phyloP scores from a whole-genome alignment of 1,139 yeast genomes.

The Suhomyces choctaworum region DNA sequence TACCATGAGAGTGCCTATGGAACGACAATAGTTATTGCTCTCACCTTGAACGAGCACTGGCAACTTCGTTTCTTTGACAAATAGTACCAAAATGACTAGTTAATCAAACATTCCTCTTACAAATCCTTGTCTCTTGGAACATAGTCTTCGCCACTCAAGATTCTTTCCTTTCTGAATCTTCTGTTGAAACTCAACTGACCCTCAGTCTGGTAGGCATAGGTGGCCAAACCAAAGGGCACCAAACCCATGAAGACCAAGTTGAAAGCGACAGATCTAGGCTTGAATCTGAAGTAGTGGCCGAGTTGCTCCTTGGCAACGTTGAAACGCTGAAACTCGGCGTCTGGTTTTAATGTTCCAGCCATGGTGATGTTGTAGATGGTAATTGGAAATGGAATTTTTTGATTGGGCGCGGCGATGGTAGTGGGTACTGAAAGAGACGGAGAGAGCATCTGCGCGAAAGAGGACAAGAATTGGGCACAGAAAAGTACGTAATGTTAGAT shows the following conservation, averaged over 20 bases:
- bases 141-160: conserved; percentile 41
- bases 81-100: too few species aligned
- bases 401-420: conserved; percentile 9
- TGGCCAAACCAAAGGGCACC: conserved; percentile 39
- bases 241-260: conserved; percentile 40
- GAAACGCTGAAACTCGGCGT: conserved; percentile 45
- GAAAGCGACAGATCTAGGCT: conserved; percentile 40
- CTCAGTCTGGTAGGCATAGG: conserved; percentile 40
- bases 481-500: too few species aligned
- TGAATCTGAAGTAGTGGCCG: conserved; percentile 49
- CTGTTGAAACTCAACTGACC: conserved; percentile 38
- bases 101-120: too few species aligned
- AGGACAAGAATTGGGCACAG: neutral
- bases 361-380: conserved; percentile 18
- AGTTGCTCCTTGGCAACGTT: conserved; percentile 44
- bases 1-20: too few species aligned
- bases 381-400: conserved; percentile 8
- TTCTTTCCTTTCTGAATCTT: conserved; percentile 37
- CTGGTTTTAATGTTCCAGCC: conserved; percentile 51
- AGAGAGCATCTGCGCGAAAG: neutral
- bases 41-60: too few species aligned
- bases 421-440: neutral
- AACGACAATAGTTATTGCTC: too few species aligned
- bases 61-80: too few species aligned
- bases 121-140: conserved; percentile 50